Percentiles rank a stretch among this genome's conserved stretches.
These are phyloP conservation scores for Kazachstania bromeliacearum DNA, from an alignment of 805 yeast species.

Conservation along the genomic window DNA sequence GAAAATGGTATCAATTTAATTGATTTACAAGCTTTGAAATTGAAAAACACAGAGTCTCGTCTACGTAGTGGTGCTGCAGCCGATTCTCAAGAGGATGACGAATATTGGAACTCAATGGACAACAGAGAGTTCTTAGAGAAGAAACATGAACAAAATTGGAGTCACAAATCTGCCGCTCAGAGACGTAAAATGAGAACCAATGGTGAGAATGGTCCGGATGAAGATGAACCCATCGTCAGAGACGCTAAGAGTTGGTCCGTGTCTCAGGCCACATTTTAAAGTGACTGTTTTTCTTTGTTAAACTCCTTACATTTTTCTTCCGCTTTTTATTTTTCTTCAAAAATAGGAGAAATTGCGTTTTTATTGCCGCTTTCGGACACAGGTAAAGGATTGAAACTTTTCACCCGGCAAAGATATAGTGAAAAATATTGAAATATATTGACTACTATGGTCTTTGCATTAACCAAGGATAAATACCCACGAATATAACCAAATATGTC, in stretches of 20 bases:
- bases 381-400: not conserved
- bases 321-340: not conserved
- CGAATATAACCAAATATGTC: no score
- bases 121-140: conserved; percentile 24
- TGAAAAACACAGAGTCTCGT: conserved; percentile 19
- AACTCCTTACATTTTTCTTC: not conserved
- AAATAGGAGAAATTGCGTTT: not conserved
- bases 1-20: conserved; percentile 29
- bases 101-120: conserved; percentile 18
- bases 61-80: not conserved
- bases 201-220: conserved; percentile 3
- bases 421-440: no score
- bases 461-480: no score
- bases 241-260: conserved; percentile 26
- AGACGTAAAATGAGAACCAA: conserved; percentile 1
- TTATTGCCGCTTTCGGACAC: not conserved
- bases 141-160: conserved; percentile 16
- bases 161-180: conserved; percentile 3
- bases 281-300: conserved; percentile 6
- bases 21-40: conserved; percentile 25
- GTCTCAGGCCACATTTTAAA: conserved; percentile 1
- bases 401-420: no score
- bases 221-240: conserved; percentile 8
- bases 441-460: no score
- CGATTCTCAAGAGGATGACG: conserved; percentile 6